Base-by-base conservation (phyloP, 106 monocot species). In the Dendrobium nobile region DNA sequence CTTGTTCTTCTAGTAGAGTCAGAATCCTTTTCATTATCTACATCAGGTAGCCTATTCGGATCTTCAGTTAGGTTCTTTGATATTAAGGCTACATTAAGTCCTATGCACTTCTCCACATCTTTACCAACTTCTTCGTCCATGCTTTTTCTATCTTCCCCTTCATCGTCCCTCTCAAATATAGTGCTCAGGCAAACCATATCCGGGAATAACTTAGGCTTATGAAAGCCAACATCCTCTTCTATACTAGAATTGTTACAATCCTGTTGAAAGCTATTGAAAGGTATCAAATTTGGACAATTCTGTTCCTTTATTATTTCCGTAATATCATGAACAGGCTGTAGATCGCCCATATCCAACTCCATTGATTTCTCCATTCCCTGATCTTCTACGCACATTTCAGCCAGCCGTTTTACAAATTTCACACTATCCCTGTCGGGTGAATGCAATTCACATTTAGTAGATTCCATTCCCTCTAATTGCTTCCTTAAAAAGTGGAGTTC, bases 331-430 rank as follows among this genome's bases (percentile, higher is more conserved):
- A 84, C 72, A 4, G 68, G 33, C 22, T 79, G 79, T 78, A 85
- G 86, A 77, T 96, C 96, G 2, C 94, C 92, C 78, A 87, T 83
- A 76, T 99, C 98, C 48, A 95, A 43, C 15, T 95, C 95, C 95
- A 99, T 99, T 4, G 95, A 95, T 79, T 93, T 89, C 79, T 82
- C 93, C 92, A 97, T 97, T 48, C 80, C 85, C 75, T 84, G 87
- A 67, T 89, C 91, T 74, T 80, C 90, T 24, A 80, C 61, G 42
- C 41, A 83, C 26, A 84, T 75, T 68, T 91, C 96, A 27, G 91
- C 82, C n/a, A 96, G 45, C 33, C 80, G 48, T 64, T 80, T 87
- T 79, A 85, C 22, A 70, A 96, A 87, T 47, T 85, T 84, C 11
- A 83, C 86, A 26, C 82, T 88, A 78, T 73, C 83, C 1, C 82